These are phyloP conservation scores for Volvox carteri DNA, from an alignment of 163 green algal genomes.

Conservation along the genomic window DNA sequence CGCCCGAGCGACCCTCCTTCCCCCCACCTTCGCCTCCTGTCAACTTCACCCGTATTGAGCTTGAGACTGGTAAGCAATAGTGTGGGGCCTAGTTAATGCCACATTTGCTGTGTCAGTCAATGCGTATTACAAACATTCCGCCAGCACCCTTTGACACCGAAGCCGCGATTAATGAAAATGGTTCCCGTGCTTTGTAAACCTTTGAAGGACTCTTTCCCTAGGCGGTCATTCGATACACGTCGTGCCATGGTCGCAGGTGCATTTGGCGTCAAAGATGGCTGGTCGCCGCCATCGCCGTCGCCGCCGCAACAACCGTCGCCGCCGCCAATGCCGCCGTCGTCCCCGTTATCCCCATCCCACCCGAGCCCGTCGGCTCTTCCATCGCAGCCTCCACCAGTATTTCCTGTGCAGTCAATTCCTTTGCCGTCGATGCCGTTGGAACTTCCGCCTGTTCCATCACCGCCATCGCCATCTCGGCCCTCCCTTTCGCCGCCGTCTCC, in stretches of 20 bases:
- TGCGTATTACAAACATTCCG: neutral
- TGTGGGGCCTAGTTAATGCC: neutral
- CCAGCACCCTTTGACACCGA: neutral
- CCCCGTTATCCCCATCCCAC: neutral
- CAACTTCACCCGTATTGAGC: neutral
- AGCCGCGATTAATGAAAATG: neutral
- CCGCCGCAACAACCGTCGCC: neutral
- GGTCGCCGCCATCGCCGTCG: neutral
- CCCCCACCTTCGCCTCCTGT: neutral
- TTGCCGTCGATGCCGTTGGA: neutral
- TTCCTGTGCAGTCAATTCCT: neutral
- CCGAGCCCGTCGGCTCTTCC: too few relatives aligned
- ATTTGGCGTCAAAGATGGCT: neutral
- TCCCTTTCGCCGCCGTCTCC: neutral
- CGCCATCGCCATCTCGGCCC: neutral
- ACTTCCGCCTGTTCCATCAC: neutral
- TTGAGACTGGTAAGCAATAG: neutral
- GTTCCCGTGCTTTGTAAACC: neutral
- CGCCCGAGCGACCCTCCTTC: neutral
- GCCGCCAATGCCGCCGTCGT: neutral
- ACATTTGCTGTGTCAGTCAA: neutral
- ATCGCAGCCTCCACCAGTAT: neutral
- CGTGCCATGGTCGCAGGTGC: conserved; percentile 2
- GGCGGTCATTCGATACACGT: neutral
- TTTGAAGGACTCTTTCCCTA: neutral